Evolutionary conservation across 139 green algal genomes (phyloP).

Genomic region (Dunaliella primolecta): DNA sequence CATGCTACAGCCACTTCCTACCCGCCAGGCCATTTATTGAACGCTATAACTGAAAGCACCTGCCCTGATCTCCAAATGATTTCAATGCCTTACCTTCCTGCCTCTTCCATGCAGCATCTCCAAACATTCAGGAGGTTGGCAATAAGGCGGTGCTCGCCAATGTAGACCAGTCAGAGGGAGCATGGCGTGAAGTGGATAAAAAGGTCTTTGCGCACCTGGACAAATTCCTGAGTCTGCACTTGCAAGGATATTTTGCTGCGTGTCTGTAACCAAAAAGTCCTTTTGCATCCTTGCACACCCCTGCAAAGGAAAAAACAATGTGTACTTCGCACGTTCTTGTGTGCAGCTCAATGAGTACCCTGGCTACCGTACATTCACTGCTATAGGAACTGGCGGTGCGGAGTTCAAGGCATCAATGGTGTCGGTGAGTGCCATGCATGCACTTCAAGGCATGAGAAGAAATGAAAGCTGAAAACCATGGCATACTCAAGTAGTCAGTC

Average conservation of each 20-base stretch:
- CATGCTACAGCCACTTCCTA: background rate
- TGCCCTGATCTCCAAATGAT: no score
- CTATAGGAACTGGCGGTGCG: slow-evolving; percentile 30
- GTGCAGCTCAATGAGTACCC: slow-evolving; percentile 48
- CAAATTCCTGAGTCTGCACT: background rate
- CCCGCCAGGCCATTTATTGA: background rate
- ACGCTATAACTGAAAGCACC: background rate
- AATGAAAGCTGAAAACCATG: no score
- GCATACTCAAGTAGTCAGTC: no score
- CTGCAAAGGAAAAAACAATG: background rate
- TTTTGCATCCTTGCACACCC: no score
- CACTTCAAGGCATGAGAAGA: no score
- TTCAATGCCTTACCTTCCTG: background rate
- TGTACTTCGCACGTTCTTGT: background rate
- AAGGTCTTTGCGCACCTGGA: background rate
- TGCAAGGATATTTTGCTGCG: background rate
- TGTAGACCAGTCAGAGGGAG: background rate
- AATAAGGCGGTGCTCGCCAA: background rate
- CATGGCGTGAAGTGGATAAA: background rate
- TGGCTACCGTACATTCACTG: slow-evolving; percentile 29
- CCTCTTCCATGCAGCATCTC: background rate
- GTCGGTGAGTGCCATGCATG: slow-evolving; percentile 1
- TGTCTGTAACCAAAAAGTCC: background rate
- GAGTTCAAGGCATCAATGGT: slow-evolving; percentile 33
- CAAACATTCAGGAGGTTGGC: background rate